Conservation (phyloP, 305 asterid species). For the Striga hermonthica region DNA sequence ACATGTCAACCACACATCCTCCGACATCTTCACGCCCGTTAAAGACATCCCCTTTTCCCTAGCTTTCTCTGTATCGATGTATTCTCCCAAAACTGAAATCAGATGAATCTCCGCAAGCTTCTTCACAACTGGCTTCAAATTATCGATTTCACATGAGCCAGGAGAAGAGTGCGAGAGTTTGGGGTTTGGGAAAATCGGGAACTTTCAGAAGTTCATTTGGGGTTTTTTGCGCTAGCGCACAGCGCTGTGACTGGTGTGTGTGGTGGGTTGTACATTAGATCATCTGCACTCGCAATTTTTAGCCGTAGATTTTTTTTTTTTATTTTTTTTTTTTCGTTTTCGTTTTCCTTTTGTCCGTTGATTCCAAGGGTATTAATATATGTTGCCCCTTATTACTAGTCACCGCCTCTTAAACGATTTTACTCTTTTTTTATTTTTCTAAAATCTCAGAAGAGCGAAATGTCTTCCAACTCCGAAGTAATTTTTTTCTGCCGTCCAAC, state of each 20-base stretch:
- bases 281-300: slow-evolving; percentile 30
- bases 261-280: slow-evolving; percentile 33
- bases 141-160: slow-evolving; percentile 13
- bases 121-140: slow-evolving; percentile 28
- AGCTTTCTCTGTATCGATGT: background rate
- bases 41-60: slow-evolving; percentile 55
- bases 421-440: too few species aligned
- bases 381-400: too few species aligned
- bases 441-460: too few species aligned
- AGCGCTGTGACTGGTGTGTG: slow-evolving; percentile 20
- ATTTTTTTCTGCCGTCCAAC: too few species aligned
- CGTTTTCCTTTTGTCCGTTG: too few species aligned
- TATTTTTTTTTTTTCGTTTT: too few species aligned
- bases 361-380: too few species aligned
- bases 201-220: slow-evolving; percentile 16
- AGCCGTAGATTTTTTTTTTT: slow-evolving; percentile 21
- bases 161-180: slow-evolving; percentile 21
- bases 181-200: slow-evolving; percentile 38
- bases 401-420: too few species aligned
- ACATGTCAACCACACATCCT: slow-evolving; percentile 97
- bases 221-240: background rate
- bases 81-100: background rate
- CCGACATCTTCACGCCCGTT: slow-evolving; percentile 90
- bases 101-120: background rate
- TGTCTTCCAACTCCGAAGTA: too few species aligned